Conservation (phyloP, 768 basidiomycete species). For the Epithele typhae region DNA sequence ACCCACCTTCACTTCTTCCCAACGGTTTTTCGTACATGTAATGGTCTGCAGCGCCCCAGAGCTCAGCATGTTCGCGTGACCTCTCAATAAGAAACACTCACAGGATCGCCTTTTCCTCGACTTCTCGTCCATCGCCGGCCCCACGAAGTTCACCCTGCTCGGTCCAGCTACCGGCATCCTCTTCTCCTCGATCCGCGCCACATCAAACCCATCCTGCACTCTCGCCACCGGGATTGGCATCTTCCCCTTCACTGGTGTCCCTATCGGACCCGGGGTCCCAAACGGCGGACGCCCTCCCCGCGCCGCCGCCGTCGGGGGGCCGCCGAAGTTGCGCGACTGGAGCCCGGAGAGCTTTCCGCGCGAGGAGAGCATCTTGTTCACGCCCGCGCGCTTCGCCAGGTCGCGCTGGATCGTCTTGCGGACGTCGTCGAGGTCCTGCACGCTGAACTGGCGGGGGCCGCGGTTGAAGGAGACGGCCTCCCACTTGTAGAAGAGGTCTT, state of each 20-base stretch:
- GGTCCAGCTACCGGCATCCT: conserved; percentile 17
- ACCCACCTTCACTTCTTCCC: conserved; percentile 75
- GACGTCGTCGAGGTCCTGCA: conserved; percentile 40
- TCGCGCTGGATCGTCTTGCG: conserved; percentile 41
- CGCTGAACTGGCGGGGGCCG: conserved; percentile 34
- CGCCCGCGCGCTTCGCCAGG: conserved; percentile 11
- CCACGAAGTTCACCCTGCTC: conserved; percentile 28
- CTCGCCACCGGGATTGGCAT: not conserved
- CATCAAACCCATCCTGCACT: conserved; percentile 15
- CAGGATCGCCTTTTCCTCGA: conserved; percentile 48
- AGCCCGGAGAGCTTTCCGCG: conserved; percentile 17
- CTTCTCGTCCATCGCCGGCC: conserved; percentile 26
- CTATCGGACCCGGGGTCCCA: too few relatives aligned
- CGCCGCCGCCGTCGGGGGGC: too few relatives aligned
- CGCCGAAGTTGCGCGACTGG: conserved; percentile 8
- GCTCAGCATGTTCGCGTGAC: not conserved
- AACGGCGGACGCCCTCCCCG: too few relatives aligned
- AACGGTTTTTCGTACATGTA: conserved; percentile 95
- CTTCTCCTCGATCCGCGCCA: conserved; percentile 7
- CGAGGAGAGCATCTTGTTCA: conserved; percentile 30
- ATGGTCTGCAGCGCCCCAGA: conserved; percentile 55
- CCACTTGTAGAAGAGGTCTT: conserved; percentile 62
- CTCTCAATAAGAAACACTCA: conserved; percentile 30
- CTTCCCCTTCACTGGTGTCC: conserved; percentile 10
- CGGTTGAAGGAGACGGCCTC: conserved; percentile 44